Percentiles rank a stretch among this genome's conserved stretches.
Conservation (phyloP, 805 yeast species). For the Ogataea siamensis region DNA sequence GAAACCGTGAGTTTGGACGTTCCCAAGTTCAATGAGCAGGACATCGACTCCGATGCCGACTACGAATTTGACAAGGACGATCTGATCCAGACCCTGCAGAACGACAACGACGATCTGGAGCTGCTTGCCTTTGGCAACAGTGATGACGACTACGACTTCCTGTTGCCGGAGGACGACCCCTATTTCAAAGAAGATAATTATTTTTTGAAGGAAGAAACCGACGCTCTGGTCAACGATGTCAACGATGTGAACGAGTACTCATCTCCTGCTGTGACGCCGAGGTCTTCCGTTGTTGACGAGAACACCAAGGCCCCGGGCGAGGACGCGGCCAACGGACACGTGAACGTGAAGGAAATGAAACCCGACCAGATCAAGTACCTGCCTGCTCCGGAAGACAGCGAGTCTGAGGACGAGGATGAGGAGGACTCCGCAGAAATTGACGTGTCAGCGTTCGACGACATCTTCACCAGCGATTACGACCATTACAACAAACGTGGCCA, state of each 20-base stretch:
- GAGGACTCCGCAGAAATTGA: slow-evolving; percentile 34
- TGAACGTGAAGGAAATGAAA: slow-evolving; percentile 15
- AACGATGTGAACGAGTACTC: slow-evolving; percentile 33
- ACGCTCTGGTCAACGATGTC: slow-evolving; percentile 41
- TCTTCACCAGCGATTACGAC: slow-evolving; percentile 25
- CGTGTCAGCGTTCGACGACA: slow-evolving; percentile 29
- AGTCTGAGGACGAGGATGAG: slow-evolving; percentile 38
- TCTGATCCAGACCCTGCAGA: slow-evolving; percentile 37
- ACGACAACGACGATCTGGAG: slow-evolving; percentile 39
- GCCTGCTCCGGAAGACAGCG: slow-evolving; percentile 44
- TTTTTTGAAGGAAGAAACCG: slow-evolving; percentile 41
- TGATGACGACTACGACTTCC: slow-evolving; percentile 34
- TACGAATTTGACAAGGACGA: slow-evolving; percentile 56
- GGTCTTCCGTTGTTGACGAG: slow-evolving; percentile 27
- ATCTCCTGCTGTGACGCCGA: slow-evolving; percentile 31
- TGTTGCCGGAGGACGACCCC: slow-evolving; percentile 28
- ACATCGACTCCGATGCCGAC: slow-evolving; percentile 57
- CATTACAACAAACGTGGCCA: slow-evolving; percentile 18
- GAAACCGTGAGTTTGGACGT: slow-evolving; percentile 40
- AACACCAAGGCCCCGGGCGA: slow-evolving; percentile 1
- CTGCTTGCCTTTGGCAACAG: slow-evolving; percentile 34
- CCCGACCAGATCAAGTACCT: slow-evolving; percentile 31
- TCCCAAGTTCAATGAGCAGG: slow-evolving; percentile 48
- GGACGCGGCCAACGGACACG: slow-evolving; percentile 9
- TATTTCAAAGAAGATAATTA: slow-evolving; percentile 49